These are phyloP conservation scores for Ophiostoma novo-ulmi DNA, from an alignment of 2,329 filamentous ascomycete genomes.

Conservation along the genomic window DNA sequence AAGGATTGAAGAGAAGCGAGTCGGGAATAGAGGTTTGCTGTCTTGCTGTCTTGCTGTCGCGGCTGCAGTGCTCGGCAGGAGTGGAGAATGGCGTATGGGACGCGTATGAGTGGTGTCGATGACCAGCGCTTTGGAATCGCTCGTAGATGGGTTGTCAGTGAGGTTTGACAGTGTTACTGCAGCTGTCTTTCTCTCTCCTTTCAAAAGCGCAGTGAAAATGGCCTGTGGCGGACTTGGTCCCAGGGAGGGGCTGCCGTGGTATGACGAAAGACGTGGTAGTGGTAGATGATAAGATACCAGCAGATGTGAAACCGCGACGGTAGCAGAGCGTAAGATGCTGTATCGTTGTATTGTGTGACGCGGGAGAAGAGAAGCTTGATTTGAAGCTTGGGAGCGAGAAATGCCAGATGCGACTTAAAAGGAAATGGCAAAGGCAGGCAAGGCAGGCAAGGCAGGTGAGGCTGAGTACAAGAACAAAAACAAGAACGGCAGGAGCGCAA, in stretches of 20 bases:
- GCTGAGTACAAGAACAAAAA: neutral
- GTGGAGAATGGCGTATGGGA: neutral
- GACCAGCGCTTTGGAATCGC: neutral
- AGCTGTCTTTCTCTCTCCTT: neutral
- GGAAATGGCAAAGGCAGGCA: neutral
- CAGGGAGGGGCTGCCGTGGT: neutral
- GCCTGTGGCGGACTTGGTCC: neutral
- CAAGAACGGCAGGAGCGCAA: neutral
- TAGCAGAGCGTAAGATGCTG: neutral
- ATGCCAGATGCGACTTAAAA: neutral
- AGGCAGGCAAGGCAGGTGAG: neutral
- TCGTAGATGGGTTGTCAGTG: neutral
- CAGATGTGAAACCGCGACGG: neutral
- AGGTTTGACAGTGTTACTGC: neutral
- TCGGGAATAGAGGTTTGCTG: neutral
- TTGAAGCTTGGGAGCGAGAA: neutral
- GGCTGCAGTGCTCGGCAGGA: neutral
- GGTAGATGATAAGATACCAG: neutral
- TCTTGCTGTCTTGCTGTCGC: neutral
- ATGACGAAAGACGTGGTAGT: slow-evolving; percentile 9
- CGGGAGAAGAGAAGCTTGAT: neutral
- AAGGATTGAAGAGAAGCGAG: neutral
- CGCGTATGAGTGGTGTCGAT: neutral
- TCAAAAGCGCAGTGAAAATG: neutral
- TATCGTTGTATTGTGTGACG: neutral